Conservation (phyloP, 75 land plant genomes). For the Sequoia sempervirens region DNA sequence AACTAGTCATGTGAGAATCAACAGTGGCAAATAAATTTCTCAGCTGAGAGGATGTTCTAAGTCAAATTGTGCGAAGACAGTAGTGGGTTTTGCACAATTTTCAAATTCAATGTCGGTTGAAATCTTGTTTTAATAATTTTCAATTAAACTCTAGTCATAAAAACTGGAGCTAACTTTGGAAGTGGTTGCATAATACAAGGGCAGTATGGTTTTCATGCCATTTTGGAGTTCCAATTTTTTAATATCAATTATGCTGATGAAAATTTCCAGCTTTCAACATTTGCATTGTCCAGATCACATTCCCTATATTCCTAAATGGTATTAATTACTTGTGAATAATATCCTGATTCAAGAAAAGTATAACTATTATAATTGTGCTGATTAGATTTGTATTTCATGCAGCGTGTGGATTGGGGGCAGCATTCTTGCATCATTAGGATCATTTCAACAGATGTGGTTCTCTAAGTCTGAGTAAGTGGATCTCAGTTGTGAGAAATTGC, state of each 20-base stretch:
- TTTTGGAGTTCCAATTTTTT: neutral
- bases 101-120: neutral
- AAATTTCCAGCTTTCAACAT: neutral
- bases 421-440: constrained; percentile 91
- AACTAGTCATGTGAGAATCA: neutral
- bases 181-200: neutral
- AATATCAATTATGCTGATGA: neutral
- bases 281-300: neutral
- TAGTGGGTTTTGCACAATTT: neutral
- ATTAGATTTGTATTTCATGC: constrained; percentile 5
- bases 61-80: neutral
- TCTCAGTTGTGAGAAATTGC: neutral
- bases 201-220: neutral
- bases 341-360: neutral
- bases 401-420: constrained; percentile 99
- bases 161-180: neutral
- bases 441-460: constrained; percentile 99
- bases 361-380: neutral
- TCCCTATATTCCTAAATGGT: neutral
- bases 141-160: neutral
- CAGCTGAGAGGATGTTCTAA: neutral
- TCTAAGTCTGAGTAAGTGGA: constrained; percentile 87
- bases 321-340: neutral
- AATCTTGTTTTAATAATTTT: neutral
- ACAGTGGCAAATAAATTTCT: neutral